Evolutionary conservation across 352 stramenopile genomes (phyloP).

Genomic region (Phytopythium delawarense): DNA sequence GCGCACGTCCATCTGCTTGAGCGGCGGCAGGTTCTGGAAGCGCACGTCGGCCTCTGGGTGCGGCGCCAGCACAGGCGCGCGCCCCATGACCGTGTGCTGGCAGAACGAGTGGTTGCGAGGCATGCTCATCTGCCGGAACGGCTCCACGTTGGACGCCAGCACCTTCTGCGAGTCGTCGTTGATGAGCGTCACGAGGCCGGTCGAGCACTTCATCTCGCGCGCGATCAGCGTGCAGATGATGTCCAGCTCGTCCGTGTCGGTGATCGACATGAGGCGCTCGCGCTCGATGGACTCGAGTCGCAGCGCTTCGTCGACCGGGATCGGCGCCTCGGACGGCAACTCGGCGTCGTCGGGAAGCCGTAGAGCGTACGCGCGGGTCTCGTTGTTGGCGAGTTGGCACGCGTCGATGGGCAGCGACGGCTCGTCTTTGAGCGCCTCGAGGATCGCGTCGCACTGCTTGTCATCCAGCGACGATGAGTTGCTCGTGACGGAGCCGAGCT

Average conservation of each 20-base stretch:
- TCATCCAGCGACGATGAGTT: conserved; percentile 8
- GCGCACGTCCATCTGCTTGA: conserved; percentile 28
- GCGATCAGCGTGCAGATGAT: conserved; percentile 42
- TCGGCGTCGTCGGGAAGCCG: conserved; percentile 18
- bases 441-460: conserved; percentile 2
- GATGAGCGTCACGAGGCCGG: conserved; percentile 45
- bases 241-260: conserved; percentile 36
- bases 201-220: conserved; percentile 33
- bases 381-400: conserved; percentile 30
- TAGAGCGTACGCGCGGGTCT: conserved; percentile 31
- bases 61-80: conserved; percentile 37
- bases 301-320: conserved; percentile 21
- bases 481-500: conserved; percentile 5
- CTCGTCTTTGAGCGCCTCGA: conserved; percentile 6
- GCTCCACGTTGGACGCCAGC: conserved; percentile 30
- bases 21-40: conserved; percentile 26
- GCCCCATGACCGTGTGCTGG: conserved; percentile 49
- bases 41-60: conserved; percentile 55
- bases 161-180: conserved; percentile 32
- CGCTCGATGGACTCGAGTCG: conserved; percentile 18
- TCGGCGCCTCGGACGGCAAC: conserved; percentile 18
- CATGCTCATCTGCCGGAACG: conserved; percentile 19
- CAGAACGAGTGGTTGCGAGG: conserved; percentile 48
- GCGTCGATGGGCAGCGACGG: conserved; percentile 15
- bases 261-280: conserved; percentile 29